These are phyloP conservation scores for Pseudogymnoascus sp. DNA, from an alignment of 2,329 filamentous ascomycete species.

Conservation along the genomic window DNA sequence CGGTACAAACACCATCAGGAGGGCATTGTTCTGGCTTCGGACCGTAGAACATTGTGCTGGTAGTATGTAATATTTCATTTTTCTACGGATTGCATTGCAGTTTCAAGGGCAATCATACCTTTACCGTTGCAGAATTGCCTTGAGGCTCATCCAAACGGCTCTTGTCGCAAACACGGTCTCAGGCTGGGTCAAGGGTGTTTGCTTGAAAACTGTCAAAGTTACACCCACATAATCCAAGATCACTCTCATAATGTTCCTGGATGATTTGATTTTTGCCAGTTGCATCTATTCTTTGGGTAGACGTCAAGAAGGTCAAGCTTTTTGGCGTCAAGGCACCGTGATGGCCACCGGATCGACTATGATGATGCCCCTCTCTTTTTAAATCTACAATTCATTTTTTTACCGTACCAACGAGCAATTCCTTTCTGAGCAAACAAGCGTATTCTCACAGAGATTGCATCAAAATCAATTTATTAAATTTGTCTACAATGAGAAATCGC, in stretches of 20 bases:
- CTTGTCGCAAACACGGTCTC: not conserved
- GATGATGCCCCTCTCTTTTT: not conserved
- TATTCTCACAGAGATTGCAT: not conserved
- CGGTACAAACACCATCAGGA: not conserved
- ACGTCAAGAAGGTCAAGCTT: not conserved
- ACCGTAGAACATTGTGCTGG: not conserved
- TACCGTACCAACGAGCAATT: not conserved
- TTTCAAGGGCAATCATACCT: conserved; percentile 2
- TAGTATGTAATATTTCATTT: not conserved
- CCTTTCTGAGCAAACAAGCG: not conserved
- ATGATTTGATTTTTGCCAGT: not conserved
- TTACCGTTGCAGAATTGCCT: not conserved
- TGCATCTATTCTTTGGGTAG: not conserved
- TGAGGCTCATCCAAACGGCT: not conserved
- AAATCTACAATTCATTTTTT: not conserved
- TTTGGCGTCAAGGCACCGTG: not conserved
- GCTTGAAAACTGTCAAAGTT: conserved; percentile 5
- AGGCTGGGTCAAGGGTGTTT: not conserved
- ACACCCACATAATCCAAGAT: not conserved
- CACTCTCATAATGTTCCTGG: not conserved
- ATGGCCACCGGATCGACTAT: not conserved
- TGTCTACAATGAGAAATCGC: not conserved
- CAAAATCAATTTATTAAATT: not conserved
- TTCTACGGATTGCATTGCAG: not conserved
- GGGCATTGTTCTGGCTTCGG: conserved; percentile 1